phyloP scores from a whole-genome alignment of 2,329 filamentous ascomycete genomes.

The Clonostachys byssicola region DNA sequence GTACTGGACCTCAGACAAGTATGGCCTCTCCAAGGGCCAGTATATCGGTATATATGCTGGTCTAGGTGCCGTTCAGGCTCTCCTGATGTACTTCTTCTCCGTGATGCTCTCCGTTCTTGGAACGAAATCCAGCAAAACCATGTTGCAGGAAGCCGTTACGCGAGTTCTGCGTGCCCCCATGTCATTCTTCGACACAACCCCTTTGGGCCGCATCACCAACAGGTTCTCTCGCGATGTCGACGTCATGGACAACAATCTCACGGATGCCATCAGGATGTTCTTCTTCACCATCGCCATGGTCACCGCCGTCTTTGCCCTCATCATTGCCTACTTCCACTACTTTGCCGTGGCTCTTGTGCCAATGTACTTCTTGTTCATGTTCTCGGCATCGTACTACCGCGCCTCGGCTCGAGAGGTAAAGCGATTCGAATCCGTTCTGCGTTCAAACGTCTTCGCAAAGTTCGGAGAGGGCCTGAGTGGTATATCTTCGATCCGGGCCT shows the following conservation, averaged over 20 bases:
- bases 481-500: slow-evolving; percentile 82
- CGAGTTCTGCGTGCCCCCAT: slow-evolving; percentile 70
- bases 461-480: slow-evolving; percentile 87
- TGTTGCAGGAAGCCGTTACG: slow-evolving; percentile 76
- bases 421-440: slow-evolving; percentile 84
- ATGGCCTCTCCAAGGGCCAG: slow-evolving; percentile 56
- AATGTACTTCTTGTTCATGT: slow-evolving; percentile 72
- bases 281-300: slow-evolving; percentile 82
- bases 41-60: slow-evolving; percentile 73
- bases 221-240: slow-evolving; percentile 94
- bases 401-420: slow-evolving; percentile 91
- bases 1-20: slow-evolving; percentile 85
- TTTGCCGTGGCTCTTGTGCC: slow-evolving; percentile 62
- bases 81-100: slow-evolving; percentile 78
- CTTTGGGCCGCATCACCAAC: slow-evolving; percentile 91
- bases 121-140: slow-evolving; percentile 75
- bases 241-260: slow-evolving; percentile 91
- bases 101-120: slow-evolving; percentile 73
- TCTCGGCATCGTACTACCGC: slow-evolving; percentile 84
- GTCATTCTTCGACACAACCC: slow-evolving; percentile 97
- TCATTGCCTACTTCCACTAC: slow-evolving; percentile 94
- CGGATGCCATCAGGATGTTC: slow-evolving; percentile 90
- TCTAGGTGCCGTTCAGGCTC: slow-evolving; percentile 66
- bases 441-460: slow-evolving; percentile 83
- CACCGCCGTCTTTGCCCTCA: slow-evolving; percentile 77